phyloP scores from a whole-genome alignment of 2,329 filamentous ascomycete species.

The Claviceps africana region DNA sequence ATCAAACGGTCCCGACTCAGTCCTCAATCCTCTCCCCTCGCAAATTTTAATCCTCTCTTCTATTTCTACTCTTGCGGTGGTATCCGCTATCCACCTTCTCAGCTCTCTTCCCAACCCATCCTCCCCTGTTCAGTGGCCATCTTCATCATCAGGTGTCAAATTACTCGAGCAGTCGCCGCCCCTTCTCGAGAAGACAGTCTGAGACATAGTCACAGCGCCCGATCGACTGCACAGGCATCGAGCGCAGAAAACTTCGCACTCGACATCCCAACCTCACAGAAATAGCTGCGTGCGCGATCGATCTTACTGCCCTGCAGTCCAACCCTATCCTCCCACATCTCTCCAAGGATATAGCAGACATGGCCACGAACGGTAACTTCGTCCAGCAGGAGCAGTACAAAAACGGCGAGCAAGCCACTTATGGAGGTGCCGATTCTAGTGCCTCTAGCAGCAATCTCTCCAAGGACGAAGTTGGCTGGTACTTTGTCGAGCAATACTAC shows the following conservation, averaged over 20 bases:
- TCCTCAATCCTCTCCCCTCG: slow-evolving; percentile 4
- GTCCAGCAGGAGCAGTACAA: slow-evolving; percentile 31
- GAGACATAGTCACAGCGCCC: background rate
- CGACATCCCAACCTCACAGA: background rate
- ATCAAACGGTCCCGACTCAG: background rate
- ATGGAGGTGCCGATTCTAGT: slow-evolving; percentile 20
- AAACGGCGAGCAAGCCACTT: slow-evolving; percentile 23
- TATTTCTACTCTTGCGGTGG: slow-evolving; percentile 3
- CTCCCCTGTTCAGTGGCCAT: background rate
- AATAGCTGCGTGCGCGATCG: background rate
- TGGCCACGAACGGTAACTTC: slow-evolving; percentile 45
- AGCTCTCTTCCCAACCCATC: background rate
- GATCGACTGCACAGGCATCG: background rate
- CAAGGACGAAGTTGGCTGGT: slow-evolving; percentile 98
- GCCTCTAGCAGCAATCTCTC: slow-evolving; percentile 35
- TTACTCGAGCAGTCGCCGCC: background rate
- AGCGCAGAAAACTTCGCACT: background rate
- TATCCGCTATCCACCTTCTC: background rate
- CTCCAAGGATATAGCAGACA: slow-evolving; percentile 17
- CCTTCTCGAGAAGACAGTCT: background rate
- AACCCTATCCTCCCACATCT: slow-evolving; percentile 2
- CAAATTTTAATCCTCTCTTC: slow-evolving; percentile 4
- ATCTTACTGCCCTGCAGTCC: slow-evolving; percentile 1
- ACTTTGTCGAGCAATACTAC: slow-evolving; percentile 99
- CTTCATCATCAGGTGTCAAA: slow-evolving; percentile 9